Percentiles rank a stretch among this genome's conserved stretches.
Evolutionary conservation across 2,329 filamentous ascomycete genomes (phyloP).

Genomic region (Verticillium longisporum): DNA sequence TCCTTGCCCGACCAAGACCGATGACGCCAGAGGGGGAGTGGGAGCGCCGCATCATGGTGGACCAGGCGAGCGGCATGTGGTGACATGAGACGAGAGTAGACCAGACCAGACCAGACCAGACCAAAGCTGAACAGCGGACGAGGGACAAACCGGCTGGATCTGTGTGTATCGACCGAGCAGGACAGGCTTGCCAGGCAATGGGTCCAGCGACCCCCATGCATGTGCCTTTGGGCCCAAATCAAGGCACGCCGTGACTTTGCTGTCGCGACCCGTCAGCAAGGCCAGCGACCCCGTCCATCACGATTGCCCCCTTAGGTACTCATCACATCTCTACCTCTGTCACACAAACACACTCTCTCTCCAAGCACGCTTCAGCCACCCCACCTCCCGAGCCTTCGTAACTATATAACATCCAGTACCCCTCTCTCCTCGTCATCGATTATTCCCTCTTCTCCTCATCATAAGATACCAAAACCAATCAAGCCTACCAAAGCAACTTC

Average conservation of each 20-base stretch:
- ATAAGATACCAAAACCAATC: conserved; percentile 8
- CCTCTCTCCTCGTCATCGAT: not conserved
- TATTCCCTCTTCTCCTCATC: conserved; percentile 9
- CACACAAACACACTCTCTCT: not conserved
- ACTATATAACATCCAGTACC: conserved; percentile 11
- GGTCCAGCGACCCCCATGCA: not conserved
- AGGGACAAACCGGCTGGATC: too few relatives aligned
- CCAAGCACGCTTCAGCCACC: not conserved
- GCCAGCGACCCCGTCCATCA: not conserved
- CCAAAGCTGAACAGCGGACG: too few relatives aligned
- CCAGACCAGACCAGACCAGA: too few relatives aligned
- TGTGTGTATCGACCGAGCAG: not conserved
- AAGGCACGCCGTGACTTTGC: not conserved
- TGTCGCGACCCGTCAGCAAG: not conserved
- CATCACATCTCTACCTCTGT: not conserved
- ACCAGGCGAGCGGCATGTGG: not conserved
- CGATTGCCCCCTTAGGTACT: not conserved
- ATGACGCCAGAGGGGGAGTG: conserved; percentile 10
- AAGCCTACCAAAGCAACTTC: conserved; percentile 7
- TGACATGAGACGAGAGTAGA: too few relatives aligned
- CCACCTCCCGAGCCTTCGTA: not conserved
- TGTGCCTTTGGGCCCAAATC: not conserved
- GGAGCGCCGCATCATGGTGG: not conserved
- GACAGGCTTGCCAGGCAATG: not conserved
- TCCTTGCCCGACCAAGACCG: conserved; percentile 7